Base-by-base conservation (phyloP, 139 green algal species). In the Deuterostichococcus epilithicus region DNA sequence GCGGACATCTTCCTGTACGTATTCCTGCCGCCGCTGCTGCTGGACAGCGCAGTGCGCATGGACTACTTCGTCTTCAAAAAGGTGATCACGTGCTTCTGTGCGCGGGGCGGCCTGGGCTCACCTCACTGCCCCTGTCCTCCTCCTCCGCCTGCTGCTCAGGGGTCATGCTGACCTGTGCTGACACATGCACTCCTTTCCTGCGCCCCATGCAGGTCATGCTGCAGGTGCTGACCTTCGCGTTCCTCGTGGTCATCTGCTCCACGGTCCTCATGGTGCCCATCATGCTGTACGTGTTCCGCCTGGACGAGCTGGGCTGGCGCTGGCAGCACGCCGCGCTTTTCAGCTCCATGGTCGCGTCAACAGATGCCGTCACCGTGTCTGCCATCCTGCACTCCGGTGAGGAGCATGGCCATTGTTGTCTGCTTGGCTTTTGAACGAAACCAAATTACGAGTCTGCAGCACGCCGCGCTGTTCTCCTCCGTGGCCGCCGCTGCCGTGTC, bases 51-150 rank as follows among this genome's bases (percentile, higher is more conserved):
- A 26, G 87, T 90, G 5, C 75, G 78, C 32, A 92, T 97, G 30
- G 90, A 97, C 76, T 97, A 88, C 74, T 97, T 91, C 82, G 82
- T 97, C 67, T 93, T 97, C 42, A 84, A 86, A 1, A 96, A 96
- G 88, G 90, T 89, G 52, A 23, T 33, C 26, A 28, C 25, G 28
- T 0, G 37, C 45, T 5, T 37, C 1, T 33, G 22, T 47, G 18
- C 3, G 26, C n/a, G n/a, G n/a, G n/a, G n/a, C n/a, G n/a, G n/a
- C 13, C 18, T 60, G 45, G 45, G 45, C 45, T 60, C 45, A 18
- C 45, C 45, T 60, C 15, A 13, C 45, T 60, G 45, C 18, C 45
- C 18, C 15, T 60, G 45, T 60, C 45, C 15, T 18, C 45, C n/a
- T n/a, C n/a, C n/a, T n/a, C n/a, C n/a, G n/a, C n/a, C n/a, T n/a